A percentile compares a stretch with the other conserved stretches of the same genome.
Evolutionary conservation across 164 flowering plant species (phyloP).

Genomic region (Nymphaea thermarum): DNA sequence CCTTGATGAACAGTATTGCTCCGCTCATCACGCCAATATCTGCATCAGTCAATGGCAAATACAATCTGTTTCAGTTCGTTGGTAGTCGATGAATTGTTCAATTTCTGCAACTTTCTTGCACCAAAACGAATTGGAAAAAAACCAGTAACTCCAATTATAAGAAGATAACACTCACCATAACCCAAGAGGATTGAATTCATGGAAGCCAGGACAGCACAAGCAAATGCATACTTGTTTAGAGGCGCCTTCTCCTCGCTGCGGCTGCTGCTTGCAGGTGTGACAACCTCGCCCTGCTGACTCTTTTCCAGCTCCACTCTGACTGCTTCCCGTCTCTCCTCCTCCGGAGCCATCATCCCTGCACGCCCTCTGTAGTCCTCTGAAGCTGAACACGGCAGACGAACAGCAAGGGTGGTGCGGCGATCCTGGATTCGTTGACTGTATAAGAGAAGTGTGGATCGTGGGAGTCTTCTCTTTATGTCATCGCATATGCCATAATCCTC

Average conservation of each 20-base stretch:
- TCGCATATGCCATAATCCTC: neutral
- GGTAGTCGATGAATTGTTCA: too few relatives aligned
- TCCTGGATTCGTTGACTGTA: too few relatives aligned
- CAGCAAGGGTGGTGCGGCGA: too few relatives aligned
- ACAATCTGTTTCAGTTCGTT: too few relatives aligned
- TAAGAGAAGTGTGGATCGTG: too few relatives aligned
- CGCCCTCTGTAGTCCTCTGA: too few relatives aligned
- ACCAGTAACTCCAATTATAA: too few relatives aligned
- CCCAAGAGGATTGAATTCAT: slow-evolving; percentile 57
- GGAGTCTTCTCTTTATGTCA: too few relatives aligned
- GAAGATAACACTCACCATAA: slow-evolving; percentile 34
- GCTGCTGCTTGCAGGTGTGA: neutral
- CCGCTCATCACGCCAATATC: slow-evolving; percentile 96
- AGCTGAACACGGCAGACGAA: too few relatives aligned
- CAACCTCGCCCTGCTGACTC: too few relatives aligned
- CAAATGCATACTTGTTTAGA: slow-evolving; percentile 35
- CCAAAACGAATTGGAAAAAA: too few relatives aligned
- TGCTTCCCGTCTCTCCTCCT: neutral
- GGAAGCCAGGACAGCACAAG: slow-evolving; percentile 53
- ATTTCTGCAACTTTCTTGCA: too few relatives aligned
- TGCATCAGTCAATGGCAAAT: slow-evolving; percentile 10
- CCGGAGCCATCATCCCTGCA: neutral
- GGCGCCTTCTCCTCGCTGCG: neutral
- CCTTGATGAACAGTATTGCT: slow-evolving; percentile 51
- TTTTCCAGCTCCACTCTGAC: neutral